Evolutionary conservation across 164 flowering plant species (phyloP).

Genomic region (Houttuynia cordata): DNA sequence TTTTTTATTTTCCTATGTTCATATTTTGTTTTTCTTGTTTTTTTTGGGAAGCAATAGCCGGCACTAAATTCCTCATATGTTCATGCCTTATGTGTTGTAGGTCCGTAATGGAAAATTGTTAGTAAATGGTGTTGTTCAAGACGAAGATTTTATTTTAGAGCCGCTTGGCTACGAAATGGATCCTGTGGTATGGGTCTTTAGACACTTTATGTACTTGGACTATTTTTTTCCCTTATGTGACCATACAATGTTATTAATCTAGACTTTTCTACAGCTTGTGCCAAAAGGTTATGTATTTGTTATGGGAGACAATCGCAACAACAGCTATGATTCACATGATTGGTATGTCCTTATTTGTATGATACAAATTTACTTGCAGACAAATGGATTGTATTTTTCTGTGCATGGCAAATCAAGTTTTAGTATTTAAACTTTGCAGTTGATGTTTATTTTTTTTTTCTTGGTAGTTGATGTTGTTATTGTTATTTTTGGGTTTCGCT

Average conservation of each 20-base stretch:
- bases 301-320: constrained; percentile 93
- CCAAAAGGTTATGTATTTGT: constrained; percentile 95
- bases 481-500: neutral
- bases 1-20: no score
- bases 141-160: constrained; percentile 79
- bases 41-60: neutral
- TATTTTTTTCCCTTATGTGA: no score
- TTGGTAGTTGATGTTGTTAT: neutral
- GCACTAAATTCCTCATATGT: neutral
- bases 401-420: neutral
- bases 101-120: constrained; percentile 69
- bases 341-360: constrained; percentile 35
- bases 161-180: constrained; percentile 83
- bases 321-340: constrained; percentile 88
- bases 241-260: neutral
- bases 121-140: constrained; percentile 65
- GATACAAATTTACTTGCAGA: neutral
- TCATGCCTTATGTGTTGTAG: constrained; percentile 14
- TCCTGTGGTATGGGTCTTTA: constrained; percentile 33
- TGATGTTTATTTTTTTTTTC: neutral
- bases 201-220: neutral
- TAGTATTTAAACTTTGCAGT: no score
- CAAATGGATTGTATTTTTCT: neutral
- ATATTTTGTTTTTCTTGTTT: neutral
- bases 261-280: constrained; percentile 45